Evolutionary conservation across 352 stramenopile genomes (phyloP).

Genomic region (Globisporangium perplexum): DNA sequence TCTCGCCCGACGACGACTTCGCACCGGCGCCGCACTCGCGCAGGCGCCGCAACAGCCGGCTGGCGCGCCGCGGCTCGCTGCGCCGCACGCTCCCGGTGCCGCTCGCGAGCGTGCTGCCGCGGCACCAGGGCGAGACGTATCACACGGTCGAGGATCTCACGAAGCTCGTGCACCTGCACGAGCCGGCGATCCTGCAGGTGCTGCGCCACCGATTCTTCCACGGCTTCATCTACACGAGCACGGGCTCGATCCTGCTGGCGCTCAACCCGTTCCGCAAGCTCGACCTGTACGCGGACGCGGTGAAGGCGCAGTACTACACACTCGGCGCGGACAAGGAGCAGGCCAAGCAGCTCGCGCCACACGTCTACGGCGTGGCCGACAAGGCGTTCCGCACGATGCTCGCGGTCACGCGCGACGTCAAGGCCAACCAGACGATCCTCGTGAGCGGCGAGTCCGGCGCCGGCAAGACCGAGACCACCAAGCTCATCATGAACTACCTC

Average conservation of each 20-base stretch:
- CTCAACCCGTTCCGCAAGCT: slow-evolving; percentile 81
- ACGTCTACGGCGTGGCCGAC: slow-evolving; percentile 84
- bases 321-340: slow-evolving; percentile 44
- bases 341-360: slow-evolving; percentile 58
- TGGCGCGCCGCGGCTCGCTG: slow-evolving; percentile 31
- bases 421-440: slow-evolving; percentile 92
- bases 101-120: slow-evolving; percentile 42
- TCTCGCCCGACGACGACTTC: slow-evolving; percentile 26
- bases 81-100: slow-evolving; percentile 29
- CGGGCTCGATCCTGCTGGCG: slow-evolving; percentile 78
- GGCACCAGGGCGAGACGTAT: slow-evolving; percentile 52
- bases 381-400: slow-evolving; percentile 87
- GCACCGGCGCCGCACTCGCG: slow-evolving; percentile 21
- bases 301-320: slow-evolving; percentile 69
- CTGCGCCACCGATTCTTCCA: slow-evolving; percentile 76
- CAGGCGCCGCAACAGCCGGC: slow-evolving; percentile 38
- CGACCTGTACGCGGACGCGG: slow-evolving; percentile 59
- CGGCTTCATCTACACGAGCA: slow-evolving; percentile 88
- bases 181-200: slow-evolving; percentile 88
- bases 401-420: slow-evolving; percentile 26
- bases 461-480: slow-evolving; percentile 96
- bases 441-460: slow-evolving; percentile 94
- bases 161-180: slow-evolving; percentile 88
- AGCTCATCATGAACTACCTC: slow-evolving; percentile 97
- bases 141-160: slow-evolving; percentile 84